Base-by-base conservation (phyloP, 768 basidiomycete genomes). In the Rossbeevera mucosa region DNA sequence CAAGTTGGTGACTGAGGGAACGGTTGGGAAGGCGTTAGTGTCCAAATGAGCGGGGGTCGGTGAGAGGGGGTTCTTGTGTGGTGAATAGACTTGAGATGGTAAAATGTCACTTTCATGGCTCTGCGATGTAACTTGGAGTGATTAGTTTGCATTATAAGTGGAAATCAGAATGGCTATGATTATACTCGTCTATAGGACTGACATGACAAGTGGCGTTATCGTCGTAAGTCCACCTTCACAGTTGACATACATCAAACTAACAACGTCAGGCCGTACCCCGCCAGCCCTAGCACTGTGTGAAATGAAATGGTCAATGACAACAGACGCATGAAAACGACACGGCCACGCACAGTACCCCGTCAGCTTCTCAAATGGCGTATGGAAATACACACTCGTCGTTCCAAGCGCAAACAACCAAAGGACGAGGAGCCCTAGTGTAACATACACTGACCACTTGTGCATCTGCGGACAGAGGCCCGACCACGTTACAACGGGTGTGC, bases 361-460 rank as follows among this genome's bases (percentile, higher is more conserved):
- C 29, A 91, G 54, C 72, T 98, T 97, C 73, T 97, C 95, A 12
- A 77, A 69, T 0, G 91, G 91, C 4, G 86, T 77, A 64, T 98
- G 95, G 75, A 95, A 98, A 68, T 92, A 97, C 7, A 95, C 72
- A 48, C 86, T 83, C 20, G 95, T 97, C 42, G 89, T 89, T 53
- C 79, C 80, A 8, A 77, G 71, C 58, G 91, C 91, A 65, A 90
- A 79, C 45, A 90, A 57, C 85, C 88, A 92, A 4, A 88, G 67
- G 1, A 50, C 72, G 26, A 91, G 63, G 33, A 91, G 67, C 2
- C 64, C 69, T 0, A 77, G 41, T 40, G 80, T 79, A 7, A 71
- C 68, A 5, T 47, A 59, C 13, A 86, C 67, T 1, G 85, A 83
- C 53, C 70, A 64, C 21, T 61, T 72, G 57, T 86, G 85, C 38